Base-by-base conservation (phyloP, 73 alveolate genomes). In the Vitrella brassicaformis region DNA sequence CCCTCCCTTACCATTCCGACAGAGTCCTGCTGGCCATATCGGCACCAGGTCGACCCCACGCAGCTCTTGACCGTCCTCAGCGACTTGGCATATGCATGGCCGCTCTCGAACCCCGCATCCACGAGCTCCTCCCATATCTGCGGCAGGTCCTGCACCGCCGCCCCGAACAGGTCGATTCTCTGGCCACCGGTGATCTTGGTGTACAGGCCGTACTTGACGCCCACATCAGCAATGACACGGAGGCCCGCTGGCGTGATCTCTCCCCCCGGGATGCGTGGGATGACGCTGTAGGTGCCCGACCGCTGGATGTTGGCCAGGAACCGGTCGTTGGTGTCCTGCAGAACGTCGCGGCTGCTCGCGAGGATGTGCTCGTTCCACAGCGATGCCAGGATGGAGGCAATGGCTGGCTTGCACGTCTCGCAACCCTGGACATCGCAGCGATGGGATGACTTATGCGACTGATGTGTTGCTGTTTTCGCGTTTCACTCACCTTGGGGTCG, bases 21-120 rank as follows among this genome's bases (percentile, higher is more conserved):
- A n/a, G n/a, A n/a, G 71, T 66, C 81, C 73, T 74, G 81, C 81
- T 66, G 73, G 1, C 81, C 81, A 31, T 74, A 74, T 30, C 81
- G 81, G 47, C 81, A 74, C 81, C 81, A 74, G 10, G 73, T 74
- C 45, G 45, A 47, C 10, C 81, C 81, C 66, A 74, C 81, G 27
- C 81, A 74, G 68, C 81, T 74, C 81, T 74, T 74, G 74, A 74
- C 81, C 25, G 81, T 74, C 28, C 81, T 71, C 74, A 74, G 56
- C 10, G 81, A 31, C 74, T 74, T 74, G 32, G 71, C 80, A 31
- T 73, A 73, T 28, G 80, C 80, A 7, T 73, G 80, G 0, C 80
- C 80, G 0, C 70, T 27, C 47, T 71, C 78, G 68, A 71, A 30
- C 30, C 78, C 78, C 9, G 78, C 78, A 39, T 71, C 78, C 45